Evolutionary conservation across 768 basidiomycete species (phyloP).

Genomic region (Kwoniella newhampshirensis): DNA sequence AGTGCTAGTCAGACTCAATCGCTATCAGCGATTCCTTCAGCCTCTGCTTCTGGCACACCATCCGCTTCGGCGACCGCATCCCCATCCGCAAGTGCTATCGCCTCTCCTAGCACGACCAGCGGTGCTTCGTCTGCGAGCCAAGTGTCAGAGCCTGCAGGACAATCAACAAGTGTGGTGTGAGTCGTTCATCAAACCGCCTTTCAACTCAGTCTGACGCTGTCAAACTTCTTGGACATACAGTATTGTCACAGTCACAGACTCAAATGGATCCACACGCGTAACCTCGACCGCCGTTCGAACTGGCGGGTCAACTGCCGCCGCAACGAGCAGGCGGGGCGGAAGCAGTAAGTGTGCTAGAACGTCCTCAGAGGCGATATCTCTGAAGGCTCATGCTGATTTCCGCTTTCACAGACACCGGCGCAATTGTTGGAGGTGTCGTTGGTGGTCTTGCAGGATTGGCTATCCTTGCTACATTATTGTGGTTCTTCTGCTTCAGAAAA

Average conservation of each 20-base stretch:
- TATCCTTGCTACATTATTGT: conserved; percentile 32
- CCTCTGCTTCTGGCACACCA: not conserved
- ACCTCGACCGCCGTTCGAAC: conserved; percentile 21
- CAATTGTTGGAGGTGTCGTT: conserved; percentile 51
- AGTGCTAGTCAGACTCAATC: conserved; percentile 14
- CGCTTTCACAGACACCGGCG: conserved; percentile 29
- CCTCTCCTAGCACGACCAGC: conserved; percentile 1
- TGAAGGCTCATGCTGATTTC: not conserved
- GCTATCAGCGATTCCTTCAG: conserved; percentile 8
- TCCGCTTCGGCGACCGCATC: conserved; percentile 8
- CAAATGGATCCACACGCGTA: conserved; percentile 20
- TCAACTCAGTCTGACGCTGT: no score
- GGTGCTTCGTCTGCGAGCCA: conserved; percentile 12
- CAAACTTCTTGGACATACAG: no score
- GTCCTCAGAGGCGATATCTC: not conserved
- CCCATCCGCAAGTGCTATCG: conserved; percentile 5
- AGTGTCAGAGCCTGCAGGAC: no score
- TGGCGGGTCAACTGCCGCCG: not conserved
- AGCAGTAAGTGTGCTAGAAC: conserved; percentile 6
- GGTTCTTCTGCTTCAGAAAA: conserved; percentile 41
- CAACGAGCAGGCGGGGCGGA: conserved; percentile 5
- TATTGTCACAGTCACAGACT: conserved; percentile 21
- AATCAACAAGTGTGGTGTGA: conserved; percentile 23
- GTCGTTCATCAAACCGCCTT: no score
- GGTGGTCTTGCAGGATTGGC: conserved; percentile 46